Evolutionary conservation across 129 eudicot species (phyloP), one percentile per base, ranked within the genome.

Genomic region (Arctium minus): DNA sequence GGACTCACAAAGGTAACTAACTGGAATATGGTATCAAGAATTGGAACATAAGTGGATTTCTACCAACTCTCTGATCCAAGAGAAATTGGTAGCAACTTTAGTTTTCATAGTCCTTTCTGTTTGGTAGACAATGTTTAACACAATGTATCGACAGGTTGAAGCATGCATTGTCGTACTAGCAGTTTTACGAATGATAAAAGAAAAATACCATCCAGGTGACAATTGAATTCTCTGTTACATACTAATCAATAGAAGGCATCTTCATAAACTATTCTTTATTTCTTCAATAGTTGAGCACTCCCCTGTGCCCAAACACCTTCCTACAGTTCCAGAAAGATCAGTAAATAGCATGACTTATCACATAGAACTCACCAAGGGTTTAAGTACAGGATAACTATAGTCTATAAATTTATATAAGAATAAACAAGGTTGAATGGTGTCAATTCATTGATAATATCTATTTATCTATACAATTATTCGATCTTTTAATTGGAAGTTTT

Each of bases 131-230:
- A 78, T 40, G 32, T 67, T 18, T 72, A 40, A 22, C 67, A 30
- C 81, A 35, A 69, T 75, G 75, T 76, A 3, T 77, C 70, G 35
- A 79, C 91, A 95, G 97, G 92, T 95, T 79, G 99, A 95, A 90
- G 97, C 97, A 68, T 97, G 97, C n/a, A 89, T 96, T 72, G 94
- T 96, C 30, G 90, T 96, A 81, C 97, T 96, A 35, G 97, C 97
- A 6, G 99, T 91, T 90, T 80, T 96, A 76, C 87, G 97, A 40
- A 96, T 89, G 97, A 88, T 96, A 79, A 93, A 90, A 87, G 99
- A 96, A 77, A 93, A 87, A 70, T 86, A 89, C 81, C 48, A 78
- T 70, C 86, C 89, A 87, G 97, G 99, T 96, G 79, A 68, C 79
- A 46, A 74, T 82, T 74, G 12, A 12, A 74, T 44, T 74, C 70